A percentile compares a stretch with the other conserved stretches of the same genome.
Conservation (phyloP, 768 basidiomycete genomes). For the Tylopilus subfusipes region DNA sequence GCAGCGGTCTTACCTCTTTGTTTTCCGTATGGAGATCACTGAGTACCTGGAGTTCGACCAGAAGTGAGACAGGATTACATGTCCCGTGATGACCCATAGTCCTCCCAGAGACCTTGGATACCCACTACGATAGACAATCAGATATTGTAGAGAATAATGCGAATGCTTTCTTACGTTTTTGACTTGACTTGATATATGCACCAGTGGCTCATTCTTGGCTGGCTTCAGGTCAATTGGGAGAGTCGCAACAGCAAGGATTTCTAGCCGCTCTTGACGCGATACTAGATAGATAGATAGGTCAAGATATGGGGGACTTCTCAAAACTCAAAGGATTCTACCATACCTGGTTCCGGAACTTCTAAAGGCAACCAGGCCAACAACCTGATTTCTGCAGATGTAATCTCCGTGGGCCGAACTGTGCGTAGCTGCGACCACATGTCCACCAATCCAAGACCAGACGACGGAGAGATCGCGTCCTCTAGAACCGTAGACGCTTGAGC, state of each 20-base stretch:
- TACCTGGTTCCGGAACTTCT: conserved; percentile 10
- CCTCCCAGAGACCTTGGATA: conserved; percentile 6
- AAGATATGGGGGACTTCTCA: neutral
- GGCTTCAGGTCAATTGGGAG: conserved; percentile 15
- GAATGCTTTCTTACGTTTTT: conserved; percentile 18
- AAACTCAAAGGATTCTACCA: neutral
- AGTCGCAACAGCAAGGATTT: conserved; percentile 23
- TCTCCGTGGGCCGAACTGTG: conserved; percentile 10
- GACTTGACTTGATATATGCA: conserved; percentile 18
- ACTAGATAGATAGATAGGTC: conserved; percentile 14
- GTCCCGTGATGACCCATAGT: neutral
- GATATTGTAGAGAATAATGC: neutral
- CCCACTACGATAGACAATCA: conserved; percentile 16
- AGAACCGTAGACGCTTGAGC: conserved; percentile 37
- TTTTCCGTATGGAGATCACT: conserved; percentile 8
- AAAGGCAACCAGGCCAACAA: conserved; percentile 8
- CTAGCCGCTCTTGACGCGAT: conserved; percentile 22
- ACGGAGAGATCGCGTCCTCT: conserved; percentile 48
- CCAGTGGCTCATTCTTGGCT: conserved; percentile 5
- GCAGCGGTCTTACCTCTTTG: conserved; percentile 15
- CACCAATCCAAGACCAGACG: conserved; percentile 68
- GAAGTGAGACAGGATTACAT: conserved; percentile 23
- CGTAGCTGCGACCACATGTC: conserved; percentile 64
- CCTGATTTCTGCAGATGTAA: conserved; percentile 19
- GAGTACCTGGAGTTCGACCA: conserved; percentile 26